Base-by-base conservation (phyloP, 2,329 filamentous ascomycete species). In the Zasmidium cellare region DNA sequence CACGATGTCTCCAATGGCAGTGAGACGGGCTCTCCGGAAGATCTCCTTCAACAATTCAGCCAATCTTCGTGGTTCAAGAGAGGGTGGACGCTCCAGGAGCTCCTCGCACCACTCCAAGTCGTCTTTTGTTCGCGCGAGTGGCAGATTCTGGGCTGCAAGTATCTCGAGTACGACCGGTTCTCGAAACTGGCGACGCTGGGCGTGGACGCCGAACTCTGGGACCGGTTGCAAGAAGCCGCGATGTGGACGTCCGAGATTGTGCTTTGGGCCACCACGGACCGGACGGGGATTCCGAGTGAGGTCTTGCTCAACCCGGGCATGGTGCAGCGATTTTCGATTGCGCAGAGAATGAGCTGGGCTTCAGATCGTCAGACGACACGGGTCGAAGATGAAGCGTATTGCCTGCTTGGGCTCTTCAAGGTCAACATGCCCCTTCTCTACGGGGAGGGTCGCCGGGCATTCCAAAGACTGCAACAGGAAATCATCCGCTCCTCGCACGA, bases 381-480 rank as follows among this genome's bases (percentile, higher is more conserved):
- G 2, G 2, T 54, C 0, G 78, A 80, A 49, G 79, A 80, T 38
- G 67, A 69, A 18, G 76, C 76, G 0, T 81, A 80, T 49, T 78
- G 70, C 3, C 65, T 81, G 0, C 55, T 80, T 1, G 78, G 78
- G 0, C 67, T 80, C 0, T 79, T 80, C 23, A 67, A 67, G 1
- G 68, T 80, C 41, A 71, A 76, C 28, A 77, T 80, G 73, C 19
- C 53, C 1, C 7, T 56, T 1, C 24, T 55, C n/a, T 59, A 59
- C 18, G 57, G 57, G 6, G 44, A 59, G 18, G 47, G 52, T n/a
- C 35, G 7, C n/a, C 35, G 49, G 14, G 52, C 57, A 1, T 59
- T 59, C 24, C 19, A 22, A 12, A 35, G 57, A 44, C 45, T 59
- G 12, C 57, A 59, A 23, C 20, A 52, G 2, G 57, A 54, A 19